Conservation (phyloP, 2,329 filamentous ascomycete genomes). For the Alternaria sp. region DNA sequence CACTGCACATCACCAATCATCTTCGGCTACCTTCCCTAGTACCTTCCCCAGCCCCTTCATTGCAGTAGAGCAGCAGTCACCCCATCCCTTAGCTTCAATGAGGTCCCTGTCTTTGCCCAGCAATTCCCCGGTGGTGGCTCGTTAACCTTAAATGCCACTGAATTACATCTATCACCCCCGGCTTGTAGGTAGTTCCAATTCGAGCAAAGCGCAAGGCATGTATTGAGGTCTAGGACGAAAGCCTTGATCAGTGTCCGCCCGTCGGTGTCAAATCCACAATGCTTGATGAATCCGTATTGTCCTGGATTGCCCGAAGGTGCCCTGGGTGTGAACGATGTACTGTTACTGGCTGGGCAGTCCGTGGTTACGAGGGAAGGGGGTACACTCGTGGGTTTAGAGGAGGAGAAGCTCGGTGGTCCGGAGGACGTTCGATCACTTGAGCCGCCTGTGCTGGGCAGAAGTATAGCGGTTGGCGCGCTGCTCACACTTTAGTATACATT, state of each 20-base stretch:
- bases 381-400: not conserved
- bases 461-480: not conserved
- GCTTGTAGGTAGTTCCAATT: not conserved
- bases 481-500: not conserved
- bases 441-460: not conserved
- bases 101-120: not conserved
- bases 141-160: not conserved
- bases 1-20: not conserved
- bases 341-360: not conserved
- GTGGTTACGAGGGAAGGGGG: not conserved
- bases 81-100: not conserved
- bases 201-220: not conserved
- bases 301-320: not conserved
- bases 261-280: not conserved
- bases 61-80: not conserved
- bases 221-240: not conserved
- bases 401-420: not conserved
- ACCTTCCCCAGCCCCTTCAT: not conserved
- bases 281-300: not conserved
- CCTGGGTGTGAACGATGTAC: not conserved
- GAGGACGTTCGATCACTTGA: not conserved
- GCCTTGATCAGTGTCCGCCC: not conserved
- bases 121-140: not conserved
- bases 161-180: not conserved
- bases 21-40: not conserved